Evolutionary conservation across 345 rosid species (phyloP), one percentile per base, ranked within the genome.

Genomic region (Citrus sp.): DNA sequence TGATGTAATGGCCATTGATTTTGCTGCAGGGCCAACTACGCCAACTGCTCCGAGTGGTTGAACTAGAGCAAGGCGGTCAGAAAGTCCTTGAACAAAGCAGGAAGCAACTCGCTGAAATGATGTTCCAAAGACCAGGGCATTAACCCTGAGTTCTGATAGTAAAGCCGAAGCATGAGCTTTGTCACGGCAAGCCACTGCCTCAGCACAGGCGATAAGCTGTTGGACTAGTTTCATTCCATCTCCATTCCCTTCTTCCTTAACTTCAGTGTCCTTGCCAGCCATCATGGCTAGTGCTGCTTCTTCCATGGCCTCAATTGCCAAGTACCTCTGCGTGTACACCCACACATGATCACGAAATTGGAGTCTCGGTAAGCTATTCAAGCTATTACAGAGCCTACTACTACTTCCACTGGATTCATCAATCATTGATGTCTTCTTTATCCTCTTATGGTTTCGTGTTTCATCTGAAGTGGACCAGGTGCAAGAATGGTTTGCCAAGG

Each of bases 181-280:
- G 78, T 90, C 88, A 0, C 86, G 83, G n/a, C 89, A 89, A 69
- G 90, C 91, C 78, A 89, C 91, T 21, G 91, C 94, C 80, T 86
- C 90, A 0, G 91, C 89, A 54, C 90, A 89, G 42, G 89, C 81
- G 8, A 85, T 79, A 64, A 89, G 92, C 61, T 84, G 94, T 67
- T 86, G 85, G 2, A 89, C 87, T 3, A 90, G 78, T 76, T 77
- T 87, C 90, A 81, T 86, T 68, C 81, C 85, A 54, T 87, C 86
- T 63, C 35, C 75, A 9, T 60, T 69, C 4, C 74, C 79, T 61
- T 77, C 82, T 51, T 84, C 87, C 63, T 59, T 49, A 4, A 7
- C 24, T 72, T 80, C 86, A 1, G 34, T 56, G 65, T 46, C 74
- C 69, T 86, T 32, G 16, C 67, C 72, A 35, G 67, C 70, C 67